A percentile compares a stretch with the other conserved stretches of the same genome.
Evolutionary conservation across 2,329 filamentous ascomycete species (phyloP).

Genomic region (Didymosphaeria variabile): DNA sequence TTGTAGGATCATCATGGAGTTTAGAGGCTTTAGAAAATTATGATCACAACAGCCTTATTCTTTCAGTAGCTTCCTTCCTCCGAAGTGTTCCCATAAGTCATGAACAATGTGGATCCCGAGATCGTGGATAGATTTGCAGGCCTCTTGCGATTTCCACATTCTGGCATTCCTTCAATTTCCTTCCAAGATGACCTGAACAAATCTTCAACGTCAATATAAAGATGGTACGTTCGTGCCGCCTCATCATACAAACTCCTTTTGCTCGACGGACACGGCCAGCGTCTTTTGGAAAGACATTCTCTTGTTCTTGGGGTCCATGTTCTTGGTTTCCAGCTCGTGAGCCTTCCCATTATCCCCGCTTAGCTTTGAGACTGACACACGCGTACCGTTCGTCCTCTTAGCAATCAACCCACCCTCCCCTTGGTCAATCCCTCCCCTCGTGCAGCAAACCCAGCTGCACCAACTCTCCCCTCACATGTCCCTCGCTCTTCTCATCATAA

Average conservation of each 20-base stretch:
- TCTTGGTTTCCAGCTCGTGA: not conserved
- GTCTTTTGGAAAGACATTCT: constrained; percentile 13
- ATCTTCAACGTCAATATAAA: too few relatives aligned
- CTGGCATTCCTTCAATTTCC: too few relatives aligned
- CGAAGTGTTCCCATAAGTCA: too few relatives aligned
- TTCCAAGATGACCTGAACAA: too few relatives aligned
- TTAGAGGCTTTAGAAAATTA: too few relatives aligned
- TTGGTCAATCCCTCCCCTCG: constrained; percentile 9
- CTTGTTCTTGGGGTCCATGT: not conserved
- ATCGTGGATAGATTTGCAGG: too few relatives aligned
- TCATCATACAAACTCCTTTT: not conserved
- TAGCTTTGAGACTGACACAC: not conserved
- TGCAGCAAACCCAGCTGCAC: constrained; percentile 26
- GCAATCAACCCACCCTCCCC: not conserved
- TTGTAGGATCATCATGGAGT: too few relatives aligned
- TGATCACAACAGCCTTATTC: too few relatives aligned
- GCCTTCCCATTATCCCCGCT: not conserved
- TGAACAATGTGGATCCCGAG: too few relatives aligned
- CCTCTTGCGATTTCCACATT: too few relatives aligned
- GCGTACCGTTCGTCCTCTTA: not conserved
- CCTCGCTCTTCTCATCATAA: constrained; percentile 27
- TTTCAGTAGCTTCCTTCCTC: too few relatives aligned
- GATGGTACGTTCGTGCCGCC: not conserved
- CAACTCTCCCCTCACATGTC: constrained; percentile 17
- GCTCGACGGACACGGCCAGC: not conserved